Conservation (phyloP, 495 filamentous ascomycete species). For the Tuber calosporum region DNA sequence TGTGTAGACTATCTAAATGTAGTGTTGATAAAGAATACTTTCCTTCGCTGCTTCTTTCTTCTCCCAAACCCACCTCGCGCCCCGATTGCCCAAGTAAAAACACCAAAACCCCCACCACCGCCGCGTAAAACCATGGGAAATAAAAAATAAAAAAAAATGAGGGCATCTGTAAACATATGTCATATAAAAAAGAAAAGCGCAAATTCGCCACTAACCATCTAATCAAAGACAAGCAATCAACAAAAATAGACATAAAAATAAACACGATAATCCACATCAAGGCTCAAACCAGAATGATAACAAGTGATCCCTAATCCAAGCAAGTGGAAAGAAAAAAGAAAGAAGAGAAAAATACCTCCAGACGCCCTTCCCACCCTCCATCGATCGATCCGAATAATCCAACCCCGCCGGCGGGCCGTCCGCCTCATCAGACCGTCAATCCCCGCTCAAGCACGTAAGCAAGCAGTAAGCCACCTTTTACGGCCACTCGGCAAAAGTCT, state of each 20-base stretch:
- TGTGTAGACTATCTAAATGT: too few relatives aligned
- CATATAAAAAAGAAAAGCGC: neutral
- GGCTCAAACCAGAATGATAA: neutral
- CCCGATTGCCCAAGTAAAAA: neutral
- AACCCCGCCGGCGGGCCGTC: neutral
- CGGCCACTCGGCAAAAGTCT: neutral
- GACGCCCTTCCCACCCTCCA: neutral
- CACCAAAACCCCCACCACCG: neutral
- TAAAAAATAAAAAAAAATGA: neutral
- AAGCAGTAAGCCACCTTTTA: neutral
- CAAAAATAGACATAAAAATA: neutral
- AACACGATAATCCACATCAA: neutral
- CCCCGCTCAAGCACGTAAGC: neutral
- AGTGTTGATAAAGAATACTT: too few relatives aligned
- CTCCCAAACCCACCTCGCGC: neutral
- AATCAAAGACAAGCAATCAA: neutral
- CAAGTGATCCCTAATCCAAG: neutral
- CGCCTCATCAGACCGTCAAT: neutral
- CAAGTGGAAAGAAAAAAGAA: neutral
- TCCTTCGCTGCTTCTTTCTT: too few relatives aligned
- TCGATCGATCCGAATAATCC: neutral
- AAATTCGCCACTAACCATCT: constrained; percentile 1
- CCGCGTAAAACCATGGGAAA: neutral
- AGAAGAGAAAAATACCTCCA: neutral
- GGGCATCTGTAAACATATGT: neutral